A percentile compares a stretch with the other conserved stretches of the same genome.
phyloP scores from a whole-genome alignment of 73 alveolate genomes.

The Paramecium sexaurelia region DNA sequence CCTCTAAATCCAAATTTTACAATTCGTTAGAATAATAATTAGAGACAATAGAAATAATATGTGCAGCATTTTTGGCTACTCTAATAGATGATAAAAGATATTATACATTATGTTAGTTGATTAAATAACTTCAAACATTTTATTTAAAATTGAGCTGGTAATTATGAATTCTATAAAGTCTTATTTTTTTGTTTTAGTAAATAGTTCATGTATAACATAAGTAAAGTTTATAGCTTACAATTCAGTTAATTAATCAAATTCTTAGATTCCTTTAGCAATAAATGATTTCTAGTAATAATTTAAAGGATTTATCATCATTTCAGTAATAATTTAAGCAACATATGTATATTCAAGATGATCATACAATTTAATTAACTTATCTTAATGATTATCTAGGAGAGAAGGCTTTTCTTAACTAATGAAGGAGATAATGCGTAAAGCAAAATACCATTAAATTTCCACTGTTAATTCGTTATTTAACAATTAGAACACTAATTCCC shows the following conservation, averaged over 20 bases:
- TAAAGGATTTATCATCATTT: background rate
- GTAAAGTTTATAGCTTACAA: background rate
- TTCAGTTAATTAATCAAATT: background rate
- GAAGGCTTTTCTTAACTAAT: background rate
- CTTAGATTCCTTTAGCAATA: background rate
- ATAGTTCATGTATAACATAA: background rate
- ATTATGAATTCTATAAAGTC: background rate
- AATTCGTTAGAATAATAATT: conserved; percentile 3
- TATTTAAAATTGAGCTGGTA: background rate
- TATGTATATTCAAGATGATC: background rate
- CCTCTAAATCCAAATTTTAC: conserved; percentile 14
- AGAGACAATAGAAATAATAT: background rate
- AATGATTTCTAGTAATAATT: background rate
- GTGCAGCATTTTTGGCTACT: conserved; percentile 52
- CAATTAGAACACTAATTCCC: background rate
- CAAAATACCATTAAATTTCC: conserved; percentile 19
- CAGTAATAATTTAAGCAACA: background rate
- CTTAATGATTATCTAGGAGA: background rate
- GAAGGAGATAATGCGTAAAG: background rate
- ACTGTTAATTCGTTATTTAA: background rate
- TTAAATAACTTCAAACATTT: background rate
- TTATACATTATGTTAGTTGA: background rate
- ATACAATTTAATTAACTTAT: background rate
- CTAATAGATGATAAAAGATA: background rate
- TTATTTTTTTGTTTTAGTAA: background rate